Conservation (phyloP, 257 asterid genomes). For the Penstemon davidsonii region DNA sequence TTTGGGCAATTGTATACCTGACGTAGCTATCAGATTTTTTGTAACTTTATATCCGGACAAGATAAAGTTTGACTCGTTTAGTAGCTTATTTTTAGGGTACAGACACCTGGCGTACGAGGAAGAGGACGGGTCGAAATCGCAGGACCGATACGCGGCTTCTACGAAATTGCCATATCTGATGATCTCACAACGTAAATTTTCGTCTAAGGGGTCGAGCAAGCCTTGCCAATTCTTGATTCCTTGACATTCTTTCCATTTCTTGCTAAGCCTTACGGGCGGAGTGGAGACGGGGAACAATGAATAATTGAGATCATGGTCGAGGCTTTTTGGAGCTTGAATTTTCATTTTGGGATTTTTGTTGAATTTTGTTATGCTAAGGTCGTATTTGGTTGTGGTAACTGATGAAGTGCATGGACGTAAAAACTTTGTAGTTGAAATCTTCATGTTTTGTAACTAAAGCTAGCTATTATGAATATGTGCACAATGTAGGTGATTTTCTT, state of each 20-base stretch:
- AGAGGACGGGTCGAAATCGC: constrained; percentile 59
- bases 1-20: constrained; percentile 58
- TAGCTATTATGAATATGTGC: not conserved
- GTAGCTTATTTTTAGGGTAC: constrained; percentile 44
- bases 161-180: constrained; percentile 71
- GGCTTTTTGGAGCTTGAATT: constrained; percentile 19
- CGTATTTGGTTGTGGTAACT: constrained; percentile 13
- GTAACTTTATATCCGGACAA: constrained; percentile 67
- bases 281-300: constrained; percentile 11
- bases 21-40: constrained; percentile 55
- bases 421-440: constrained; percentile 32
- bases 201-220: constrained; percentile 75
- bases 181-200: constrained; percentile 64
- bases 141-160: constrained; percentile 70
- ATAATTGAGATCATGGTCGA: not conserved
- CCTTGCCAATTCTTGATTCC: constrained; percentile 79
- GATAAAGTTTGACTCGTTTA: constrained; percentile 37
- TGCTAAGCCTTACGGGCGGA: constrained; percentile 20
- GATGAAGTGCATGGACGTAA: constrained; percentile 46
- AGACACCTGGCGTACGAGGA: constrained; percentile 51
- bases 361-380: not conserved
- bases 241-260: constrained; percentile 76
- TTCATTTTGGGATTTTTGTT: constrained; percentile 24
- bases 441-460: constrained; percentile 34
- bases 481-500: not conserved